A percentile compares a stretch with the other conserved stretches of the same genome.
Conservation (phyloP, 2,329 filamentous ascomycete species). For the Zymoseptoria crescenta region DNA sequence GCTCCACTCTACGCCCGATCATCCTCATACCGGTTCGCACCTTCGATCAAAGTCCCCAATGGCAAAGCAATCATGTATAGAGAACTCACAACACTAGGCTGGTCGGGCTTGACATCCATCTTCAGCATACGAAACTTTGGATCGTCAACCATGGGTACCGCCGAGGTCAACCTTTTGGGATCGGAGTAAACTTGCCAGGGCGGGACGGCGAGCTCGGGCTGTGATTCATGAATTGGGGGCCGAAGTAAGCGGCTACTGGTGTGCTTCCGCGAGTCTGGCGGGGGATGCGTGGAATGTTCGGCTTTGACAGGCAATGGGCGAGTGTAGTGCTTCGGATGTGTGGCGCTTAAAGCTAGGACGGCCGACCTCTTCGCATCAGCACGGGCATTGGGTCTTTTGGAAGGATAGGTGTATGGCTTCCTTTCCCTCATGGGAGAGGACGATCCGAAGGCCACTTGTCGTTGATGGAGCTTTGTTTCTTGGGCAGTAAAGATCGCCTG, state of each 20-base stretch:
- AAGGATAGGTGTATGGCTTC: not conserved
- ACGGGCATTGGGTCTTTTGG: conserved; percentile 5
- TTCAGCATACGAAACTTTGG: conserved; percentile 5
- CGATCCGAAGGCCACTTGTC: not conserved
- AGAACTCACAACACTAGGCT: conserved; percentile 9
- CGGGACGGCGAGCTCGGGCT: not conserved
- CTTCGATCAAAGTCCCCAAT: conserved; percentile 10
- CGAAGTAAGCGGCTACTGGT: not conserved
- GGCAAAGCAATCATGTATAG: conserved; percentile 11
- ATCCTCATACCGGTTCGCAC: conserved; percentile 2
- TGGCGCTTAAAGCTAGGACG: conserved; percentile 4
- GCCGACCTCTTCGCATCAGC: not conserved
- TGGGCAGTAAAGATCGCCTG: conserved; percentile 1
- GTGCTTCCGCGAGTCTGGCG: not conserved
- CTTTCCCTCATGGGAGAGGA: not conserved
- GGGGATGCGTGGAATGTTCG: not conserved
- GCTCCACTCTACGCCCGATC: not conserved
- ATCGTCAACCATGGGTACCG: conserved; percentile 3
- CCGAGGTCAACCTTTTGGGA: conserved; percentile 2
- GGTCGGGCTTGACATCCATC: conserved; percentile 2
- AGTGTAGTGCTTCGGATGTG: conserved; percentile 11
- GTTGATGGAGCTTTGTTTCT: conserved; percentile 1
- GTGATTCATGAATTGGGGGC: not conserved
- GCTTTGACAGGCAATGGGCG: not conserved
- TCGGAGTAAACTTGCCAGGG: conserved; percentile 4